Conservation (phyloP, 2,329 filamentous ascomycete genomes). For the Leptographium flavum region DNA sequence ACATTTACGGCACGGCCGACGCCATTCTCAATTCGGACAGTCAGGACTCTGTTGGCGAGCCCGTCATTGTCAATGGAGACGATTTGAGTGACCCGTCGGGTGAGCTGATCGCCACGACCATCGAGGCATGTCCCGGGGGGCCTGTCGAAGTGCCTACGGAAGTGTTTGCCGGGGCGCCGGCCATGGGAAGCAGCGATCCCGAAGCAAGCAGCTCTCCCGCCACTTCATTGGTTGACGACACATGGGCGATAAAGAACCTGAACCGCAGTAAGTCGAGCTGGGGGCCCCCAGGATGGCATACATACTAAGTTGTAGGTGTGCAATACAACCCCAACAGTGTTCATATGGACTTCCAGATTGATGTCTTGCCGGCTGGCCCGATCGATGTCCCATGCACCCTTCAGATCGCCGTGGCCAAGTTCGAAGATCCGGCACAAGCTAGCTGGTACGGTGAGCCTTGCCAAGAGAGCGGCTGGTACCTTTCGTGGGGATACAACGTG, state of each 20-base stretch:
- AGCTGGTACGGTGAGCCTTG: slow-evolving; percentile 16
- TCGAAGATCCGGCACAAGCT: slow-evolving; percentile 9
- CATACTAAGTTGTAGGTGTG: slow-evolving; percentile 1
- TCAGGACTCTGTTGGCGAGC: background rate
- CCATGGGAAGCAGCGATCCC: background rate
- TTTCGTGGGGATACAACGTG: slow-evolving; percentile 19
- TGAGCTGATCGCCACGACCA: background rate
- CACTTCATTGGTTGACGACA: background rate
- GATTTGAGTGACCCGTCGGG: background rate
- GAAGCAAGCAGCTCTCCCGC: background rate
- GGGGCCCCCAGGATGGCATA: background rate
- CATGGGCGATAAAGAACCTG: background rate
- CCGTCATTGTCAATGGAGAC: background rate
- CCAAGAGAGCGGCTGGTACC: slow-evolving; percentile 13
- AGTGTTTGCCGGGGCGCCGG: too few relatives aligned
- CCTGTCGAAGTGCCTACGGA: background rate
- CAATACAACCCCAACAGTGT: slow-evolving; percentile 7
- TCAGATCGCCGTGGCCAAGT: slow-evolving; percentile 3
- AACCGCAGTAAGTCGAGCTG: background rate
- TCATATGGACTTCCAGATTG: slow-evolving; percentile 7
- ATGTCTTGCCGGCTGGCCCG: slow-evolving; percentile 6
- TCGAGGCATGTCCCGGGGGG: background rate
- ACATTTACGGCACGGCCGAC: background rate
- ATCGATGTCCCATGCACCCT: slow-evolving; percentile 10
- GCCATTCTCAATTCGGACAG: background rate